A percentile compares a stretch with the other conserved stretches of the same genome.
phyloP scores from a whole-genome alignment of 805 yeast genomes.

The Myxozyma geophila region DNA sequence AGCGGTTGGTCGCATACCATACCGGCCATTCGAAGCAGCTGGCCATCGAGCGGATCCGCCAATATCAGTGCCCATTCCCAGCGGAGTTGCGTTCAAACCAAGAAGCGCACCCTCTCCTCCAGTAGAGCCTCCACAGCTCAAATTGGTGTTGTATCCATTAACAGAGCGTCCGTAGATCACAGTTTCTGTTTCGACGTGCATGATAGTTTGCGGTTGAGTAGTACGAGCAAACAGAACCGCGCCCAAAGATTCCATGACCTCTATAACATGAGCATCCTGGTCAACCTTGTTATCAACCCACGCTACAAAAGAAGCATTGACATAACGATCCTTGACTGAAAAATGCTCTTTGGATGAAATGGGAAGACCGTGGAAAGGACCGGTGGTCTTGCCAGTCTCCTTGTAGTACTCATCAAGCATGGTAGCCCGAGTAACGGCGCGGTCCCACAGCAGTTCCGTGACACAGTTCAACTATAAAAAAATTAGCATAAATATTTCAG shows the following conservation, averaged over 20 bases:
- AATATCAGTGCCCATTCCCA: slow-evolving; percentile 72
- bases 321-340: slow-evolving; percentile 56
- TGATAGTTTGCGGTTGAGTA: slow-evolving; percentile 68
- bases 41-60: slow-evolving; percentile 75
- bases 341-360: slow-evolving; percentile 71
- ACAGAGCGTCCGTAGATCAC: slow-evolving; percentile 63
- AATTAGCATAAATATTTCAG: neutral
- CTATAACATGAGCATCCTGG: slow-evolving; percentile 55
- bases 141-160: slow-evolving; percentile 60
- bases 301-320: slow-evolving; percentile 65
- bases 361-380: slow-evolving; percentile 74
- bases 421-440: slow-evolving; percentile 53
- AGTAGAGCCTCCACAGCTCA: slow-evolving; percentile 73
- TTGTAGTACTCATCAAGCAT: slow-evolving; percentile 55
- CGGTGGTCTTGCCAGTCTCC: slow-evolving; percentile 58
- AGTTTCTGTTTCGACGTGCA: slow-evolving; percentile 69
- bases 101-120: slow-evolving; percentile 74
- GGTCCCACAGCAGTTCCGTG: slow-evolving; percentile 53
- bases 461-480: slow-evolving; percentile 48
- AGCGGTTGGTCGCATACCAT: slow-evolving; percentile 67
- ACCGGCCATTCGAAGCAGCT: slow-evolving; percentile 65
- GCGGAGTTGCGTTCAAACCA: slow-evolving; percentile 61
- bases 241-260: slow-evolving; percentile 56
- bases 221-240: slow-evolving; percentile 70
- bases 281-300: slow-evolving; percentile 54